Evolutionary conservation across 1,139 yeast genomes (phyloP).

Genomic region (Magnusiomyces magnusii): DNA sequence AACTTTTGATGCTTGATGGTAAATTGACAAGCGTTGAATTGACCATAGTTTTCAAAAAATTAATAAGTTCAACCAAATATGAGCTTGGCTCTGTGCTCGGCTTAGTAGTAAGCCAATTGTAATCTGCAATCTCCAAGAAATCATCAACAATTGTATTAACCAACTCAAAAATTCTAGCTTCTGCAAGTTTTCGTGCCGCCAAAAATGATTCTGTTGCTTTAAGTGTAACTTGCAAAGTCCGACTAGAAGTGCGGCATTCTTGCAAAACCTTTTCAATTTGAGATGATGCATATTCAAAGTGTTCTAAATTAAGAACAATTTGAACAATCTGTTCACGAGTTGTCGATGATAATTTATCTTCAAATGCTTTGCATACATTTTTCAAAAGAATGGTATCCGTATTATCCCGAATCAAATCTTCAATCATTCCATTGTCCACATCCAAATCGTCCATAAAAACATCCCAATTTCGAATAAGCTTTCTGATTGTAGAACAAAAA

Average conservation of each 20-base stretch:
- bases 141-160: slow-evolving; percentile 67
- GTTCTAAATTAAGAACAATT: slow-evolving; percentile 79
- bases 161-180: slow-evolving; percentile 64
- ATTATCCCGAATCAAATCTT: slow-evolving; percentile 40
- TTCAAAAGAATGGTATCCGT: slow-evolving; percentile 64
- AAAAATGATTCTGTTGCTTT: slow-evolving; percentile 52
- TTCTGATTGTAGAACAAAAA: slow-evolving; percentile 67
- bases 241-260: slow-evolving; percentile 35
- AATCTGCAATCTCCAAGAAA: slow-evolving; percentile 76
- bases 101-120: slow-evolving; percentile 62
- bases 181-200: slow-evolving; percentile 64
- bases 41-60: slow-evolving; percentile 77
- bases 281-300: slow-evolving; percentile 53
- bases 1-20: slow-evolving; percentile 68
- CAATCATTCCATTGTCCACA: slow-evolving; percentile 45
- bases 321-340: slow-evolving; percentile 90
- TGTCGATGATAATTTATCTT: slow-evolving; percentile 53
- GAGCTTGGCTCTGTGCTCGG: slow-evolving; percentile 58
- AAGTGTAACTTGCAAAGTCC: slow-evolving; percentile 32
- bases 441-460: slow-evolving; percentile 54
- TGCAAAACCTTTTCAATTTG: slow-evolving; percentile 37
- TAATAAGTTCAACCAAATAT: slow-evolving; percentile 79
- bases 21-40: slow-evolving; percentile 78
- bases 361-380: slow-evolving; percentile 61
- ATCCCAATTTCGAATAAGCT: slow-evolving; percentile 54